phyloP scores from a whole-genome alignment of 495 filamentous ascomycete genomes.

The Massariosphaeria phaeospora region DNA sequence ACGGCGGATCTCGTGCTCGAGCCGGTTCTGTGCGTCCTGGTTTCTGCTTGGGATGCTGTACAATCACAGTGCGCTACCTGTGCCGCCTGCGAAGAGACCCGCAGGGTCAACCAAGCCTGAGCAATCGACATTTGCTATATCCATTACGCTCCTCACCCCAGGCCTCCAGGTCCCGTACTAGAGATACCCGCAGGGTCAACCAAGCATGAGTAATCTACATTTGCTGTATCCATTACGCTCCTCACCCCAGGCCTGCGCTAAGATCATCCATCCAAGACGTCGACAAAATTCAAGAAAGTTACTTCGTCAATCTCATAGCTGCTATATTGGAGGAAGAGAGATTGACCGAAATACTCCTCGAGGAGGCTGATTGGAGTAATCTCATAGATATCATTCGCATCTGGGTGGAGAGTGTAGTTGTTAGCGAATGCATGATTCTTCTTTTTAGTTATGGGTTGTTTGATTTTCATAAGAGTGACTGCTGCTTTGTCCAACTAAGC shows the following conservation, averaged over 20 bases:
- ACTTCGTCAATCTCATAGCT: constrained; percentile 20
- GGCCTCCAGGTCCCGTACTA: constrained; percentile 86
- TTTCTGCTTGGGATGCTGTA: no score
- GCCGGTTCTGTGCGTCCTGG: no score
- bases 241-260: no score
- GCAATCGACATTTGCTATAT: constrained; percentile 91
- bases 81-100: constrained; percentile 77
- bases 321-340: constrained; percentile 18
- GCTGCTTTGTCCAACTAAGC: no score
- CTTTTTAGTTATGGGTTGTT: no score
- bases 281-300: constrained; percentile 12
- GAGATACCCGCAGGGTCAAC: constrained; percentile 68
- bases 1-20: no score
- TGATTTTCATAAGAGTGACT: no score
- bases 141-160: constrained; percentile 88
- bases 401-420: no score
- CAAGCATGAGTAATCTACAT: no score
- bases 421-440: no score
- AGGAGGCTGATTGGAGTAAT: constrained; percentile 33
- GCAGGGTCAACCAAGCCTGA: constrained; percentile 67
- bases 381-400: constrained; percentile 24
- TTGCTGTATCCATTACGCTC: no score
- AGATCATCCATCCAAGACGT: constrained; percentile 16
- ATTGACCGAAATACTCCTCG: constrained; percentile 17
- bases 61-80: no score